Base-by-base conservation (phyloP, 345 rosid genomes). In the Noccaea caerulescens region DNA sequence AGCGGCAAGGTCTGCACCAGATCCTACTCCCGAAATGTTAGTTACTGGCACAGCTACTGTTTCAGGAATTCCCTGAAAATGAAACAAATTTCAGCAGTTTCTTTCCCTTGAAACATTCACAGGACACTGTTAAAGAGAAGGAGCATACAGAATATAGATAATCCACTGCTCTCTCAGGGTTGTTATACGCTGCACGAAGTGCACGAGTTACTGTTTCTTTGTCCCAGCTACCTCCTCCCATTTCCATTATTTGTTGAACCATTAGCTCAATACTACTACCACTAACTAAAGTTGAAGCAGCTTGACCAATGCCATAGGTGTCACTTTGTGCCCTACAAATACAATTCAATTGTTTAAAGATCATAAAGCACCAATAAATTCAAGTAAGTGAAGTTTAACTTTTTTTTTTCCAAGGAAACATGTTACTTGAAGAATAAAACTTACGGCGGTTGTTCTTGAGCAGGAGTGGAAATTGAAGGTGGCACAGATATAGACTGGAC, bases 131-230 rank as follows among this genome's bases (percentile, higher is more conserved):
- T 36, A 33, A 43, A 49, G 58, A 46, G 36, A 42, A 58, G 45
- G 23, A 65, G 62, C 85, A 61, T 87, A 94, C 99, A 58, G 97
- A 84, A 71, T 91, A 94, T 36, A 94, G 73, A 78, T 94, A 94
- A 80, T 94, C 99, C 71, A 94, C 96, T 20, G 99, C 99, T 68
- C 99, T 80, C 87, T 94, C 99, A 16, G 97, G 97, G 68, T 94
- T 94, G 79, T 92, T 92, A 78, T 89, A 94, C 54, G 99, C 97
- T 34, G 99, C 99, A 77, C 91, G 92, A 78, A 94, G 97, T 55
- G 99, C 99, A 46, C 93, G 88, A 53, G 81, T 72, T 76, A 94
- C 98, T 33, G 91, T 89, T 73, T 94, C 98, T 85, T 88, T 88
- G 80, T 88, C 98, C 99, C 99, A 94, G 43, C 63, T 86, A 56